Percentiles rank a stretch among this genome's conserved stretches.
phyloP scores from a whole-genome alignment of 1,139 yeast species.

The Ogataea hybrid region DNA sequence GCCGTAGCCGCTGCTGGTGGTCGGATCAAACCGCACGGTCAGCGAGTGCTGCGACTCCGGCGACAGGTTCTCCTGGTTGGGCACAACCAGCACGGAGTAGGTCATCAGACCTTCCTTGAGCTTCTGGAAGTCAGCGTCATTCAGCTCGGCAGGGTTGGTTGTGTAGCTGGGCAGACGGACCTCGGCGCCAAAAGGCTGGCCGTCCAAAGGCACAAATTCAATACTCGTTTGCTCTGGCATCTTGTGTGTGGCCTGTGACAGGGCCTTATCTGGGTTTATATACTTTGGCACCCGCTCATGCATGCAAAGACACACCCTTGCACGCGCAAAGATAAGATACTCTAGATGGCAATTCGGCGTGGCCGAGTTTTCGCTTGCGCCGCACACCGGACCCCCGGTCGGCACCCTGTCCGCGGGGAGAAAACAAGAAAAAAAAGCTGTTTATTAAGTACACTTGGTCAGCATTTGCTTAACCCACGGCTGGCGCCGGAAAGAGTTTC shows the following conservation, averaged over 20 bases:
- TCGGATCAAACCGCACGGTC: slow-evolving; percentile 75
- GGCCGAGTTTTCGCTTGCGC: slow-evolving; percentile 2
- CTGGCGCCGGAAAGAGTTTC: slow-evolving; percentile 51
- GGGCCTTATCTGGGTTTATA: slow-evolving; percentile 2
- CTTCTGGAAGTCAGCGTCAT: slow-evolving; percentile 59
- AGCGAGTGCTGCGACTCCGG: slow-evolving; percentile 74
- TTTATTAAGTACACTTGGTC: slow-evolving; percentile 5
- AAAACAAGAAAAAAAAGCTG: no score
- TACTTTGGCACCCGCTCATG: not conserved
- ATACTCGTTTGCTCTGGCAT: slow-evolving; percentile 24
- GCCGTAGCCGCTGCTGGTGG: slow-evolving; percentile 71
- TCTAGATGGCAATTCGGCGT: slow-evolving; percentile 6
- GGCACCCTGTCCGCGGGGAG: slow-evolving; percentile 5
- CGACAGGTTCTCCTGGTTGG: slow-evolving; percentile 59
- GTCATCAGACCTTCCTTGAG: slow-evolving; percentile 64
- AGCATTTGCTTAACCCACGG: slow-evolving; percentile 62
- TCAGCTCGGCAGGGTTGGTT: slow-evolving; percentile 70
- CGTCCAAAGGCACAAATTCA: slow-evolving; percentile 47
- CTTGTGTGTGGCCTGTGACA: not conserved
- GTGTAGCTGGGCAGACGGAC: slow-evolving; percentile 64
- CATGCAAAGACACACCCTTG: slow-evolving; percentile 7
- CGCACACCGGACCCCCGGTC: slow-evolving; percentile 6
- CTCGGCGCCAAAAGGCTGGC: slow-evolving; percentile 64
- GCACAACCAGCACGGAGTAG: slow-evolving; percentile 70
- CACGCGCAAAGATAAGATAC: slow-evolving; percentile 11